These are phyloP conservation scores for Naganishia liquefaciens DNA, from an alignment of 1,284 basidiomycete genomes.

Conservation along the genomic window DNA sequence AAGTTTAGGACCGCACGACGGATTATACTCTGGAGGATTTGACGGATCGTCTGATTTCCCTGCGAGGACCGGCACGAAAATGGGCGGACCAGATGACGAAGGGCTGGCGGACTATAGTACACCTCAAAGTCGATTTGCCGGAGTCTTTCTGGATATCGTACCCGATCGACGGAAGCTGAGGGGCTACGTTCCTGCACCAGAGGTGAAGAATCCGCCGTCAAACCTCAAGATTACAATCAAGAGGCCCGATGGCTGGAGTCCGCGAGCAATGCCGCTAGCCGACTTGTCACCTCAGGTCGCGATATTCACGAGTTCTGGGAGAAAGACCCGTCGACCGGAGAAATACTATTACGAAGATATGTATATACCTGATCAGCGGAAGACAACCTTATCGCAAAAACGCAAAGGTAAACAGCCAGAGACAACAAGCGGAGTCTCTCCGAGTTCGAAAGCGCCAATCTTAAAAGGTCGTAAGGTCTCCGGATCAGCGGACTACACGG, in stretches of 20 bases:
- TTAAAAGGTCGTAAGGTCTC: background rate
- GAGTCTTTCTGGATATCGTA: conserved; percentile 11
- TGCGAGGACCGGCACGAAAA: background rate
- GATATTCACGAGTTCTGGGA: background rate
- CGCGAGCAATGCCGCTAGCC: background rate
- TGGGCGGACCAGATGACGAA: background rate
- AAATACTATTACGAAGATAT: background rate
- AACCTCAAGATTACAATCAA: conserved; percentile 11
- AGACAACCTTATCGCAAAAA: background rate
- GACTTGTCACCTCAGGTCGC: background rate
- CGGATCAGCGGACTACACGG: conserved; percentile 2
- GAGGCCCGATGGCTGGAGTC: conserved; percentile 20
- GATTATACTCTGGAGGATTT: background rate
- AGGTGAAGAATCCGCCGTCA: background rate
- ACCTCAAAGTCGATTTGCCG: conserved; percentile 21
- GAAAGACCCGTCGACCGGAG: background rate
- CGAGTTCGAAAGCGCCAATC: background rate
- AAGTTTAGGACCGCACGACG: conserved; percentile 1
- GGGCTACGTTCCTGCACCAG: conserved; percentile 2
- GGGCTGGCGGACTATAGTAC: conserved; percentile 13
- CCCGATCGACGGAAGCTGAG: conserved; percentile 8
- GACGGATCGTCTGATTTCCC: background rate
- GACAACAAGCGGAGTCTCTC: background rate
- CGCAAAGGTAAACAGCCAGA: background rate
- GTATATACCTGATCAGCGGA: no score